Evolutionary conservation across 306 rosid species (phyloP).

Genomic region (Glycyrrhiza uralensis): DNA sequence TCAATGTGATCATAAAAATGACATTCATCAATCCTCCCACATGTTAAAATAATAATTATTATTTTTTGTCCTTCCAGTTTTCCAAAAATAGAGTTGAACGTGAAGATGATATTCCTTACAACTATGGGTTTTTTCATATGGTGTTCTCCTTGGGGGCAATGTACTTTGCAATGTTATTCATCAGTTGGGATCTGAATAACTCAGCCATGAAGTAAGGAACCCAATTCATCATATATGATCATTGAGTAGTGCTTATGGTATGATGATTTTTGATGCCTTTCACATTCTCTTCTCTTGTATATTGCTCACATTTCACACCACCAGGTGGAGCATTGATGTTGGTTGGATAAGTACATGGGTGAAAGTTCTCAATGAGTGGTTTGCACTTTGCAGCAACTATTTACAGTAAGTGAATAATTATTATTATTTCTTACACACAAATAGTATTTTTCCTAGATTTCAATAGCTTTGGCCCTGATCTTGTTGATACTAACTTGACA

Average conservation of each 20-base stretch:
- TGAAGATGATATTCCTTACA: constrained; percentile 70
- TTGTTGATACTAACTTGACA: neutral
- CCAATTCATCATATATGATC: neutral
- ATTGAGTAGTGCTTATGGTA: neutral
- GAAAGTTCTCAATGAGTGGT: constrained; percentile 77
- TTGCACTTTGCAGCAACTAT: constrained; percentile 88
- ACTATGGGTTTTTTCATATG: constrained; percentile 76
- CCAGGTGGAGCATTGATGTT: constrained; percentile 92
- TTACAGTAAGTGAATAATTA: constrained; percentile 56
- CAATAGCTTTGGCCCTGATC: neutral
- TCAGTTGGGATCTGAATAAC: constrained; percentile 87
- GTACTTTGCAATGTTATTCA: constrained; percentile 92
- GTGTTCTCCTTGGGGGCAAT: constrained; percentile 80
- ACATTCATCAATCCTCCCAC: neutral
- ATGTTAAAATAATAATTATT: neutral
- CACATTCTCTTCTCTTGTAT: neutral
- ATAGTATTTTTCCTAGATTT: neutral
- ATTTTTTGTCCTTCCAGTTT: constrained; percentile 43
- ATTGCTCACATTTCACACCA: constrained; percentile 19
- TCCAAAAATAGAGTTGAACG: constrained; percentile 43
- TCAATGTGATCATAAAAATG: too few relatives aligned
- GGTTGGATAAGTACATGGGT: constrained; percentile 96
- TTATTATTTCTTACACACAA: neutral
- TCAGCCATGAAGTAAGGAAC: constrained; percentile 61
- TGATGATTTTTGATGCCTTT: neutral